Percentiles rank a stretch among this genome's conserved stretches.
Conservation (phyloP, 1,284 basidiomycete genomes). For the Cutaneotrichosporon mucoides region DNA sequence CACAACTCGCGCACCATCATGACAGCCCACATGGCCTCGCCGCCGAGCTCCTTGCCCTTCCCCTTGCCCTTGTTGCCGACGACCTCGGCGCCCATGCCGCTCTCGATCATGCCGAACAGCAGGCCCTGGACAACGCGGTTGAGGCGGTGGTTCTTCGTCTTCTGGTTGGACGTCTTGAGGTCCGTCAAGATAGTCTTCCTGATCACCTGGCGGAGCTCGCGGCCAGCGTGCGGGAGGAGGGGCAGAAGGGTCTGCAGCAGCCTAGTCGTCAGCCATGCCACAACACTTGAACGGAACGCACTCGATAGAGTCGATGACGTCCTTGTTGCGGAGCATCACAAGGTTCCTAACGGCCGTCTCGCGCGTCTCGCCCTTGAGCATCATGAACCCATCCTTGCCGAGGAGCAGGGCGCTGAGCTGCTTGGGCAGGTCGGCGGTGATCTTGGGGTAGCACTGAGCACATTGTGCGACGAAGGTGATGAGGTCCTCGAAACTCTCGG, state of each 20-base stretch:
- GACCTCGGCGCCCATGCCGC: constrained; percentile 75
- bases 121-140: constrained; percentile 95
- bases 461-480: constrained; percentile 71
- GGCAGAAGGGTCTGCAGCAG: constrained; percentile 89
- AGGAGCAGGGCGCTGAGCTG: constrained; percentile 73
- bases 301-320: constrained; percentile 88
- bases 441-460: constrained; percentile 81
- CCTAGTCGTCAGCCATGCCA: constrained; percentile 50
- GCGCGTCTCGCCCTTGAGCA: constrained; percentile 56
- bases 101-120: constrained; percentile 93
- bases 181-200: constrained; percentile 96
- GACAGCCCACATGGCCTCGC: constrained; percentile 97
- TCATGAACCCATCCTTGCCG: constrained; percentile 33
- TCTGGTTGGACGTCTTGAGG: constrained; percentile 84
- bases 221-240: constrained; percentile 83
- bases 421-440: constrained; percentile 73
- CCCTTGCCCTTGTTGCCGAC: constrained; percentile 67
- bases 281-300: constrained; percentile 50
- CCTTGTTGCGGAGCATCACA: constrained; percentile 88
- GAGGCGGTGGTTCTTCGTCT: constrained; percentile 88
- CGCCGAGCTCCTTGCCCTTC: constrained; percentile 54
- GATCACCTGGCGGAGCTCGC: constrained; percentile 78
- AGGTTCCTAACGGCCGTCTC: constrained; percentile 81
- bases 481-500: constrained; percentile 75
- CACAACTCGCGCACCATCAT: constrained; percentile 91